Evolutionary conservation across 345 rosid species (phyloP), one percentile per base, ranked within the genome.

Genomic region (Microthlaspi erraticum): DNA sequence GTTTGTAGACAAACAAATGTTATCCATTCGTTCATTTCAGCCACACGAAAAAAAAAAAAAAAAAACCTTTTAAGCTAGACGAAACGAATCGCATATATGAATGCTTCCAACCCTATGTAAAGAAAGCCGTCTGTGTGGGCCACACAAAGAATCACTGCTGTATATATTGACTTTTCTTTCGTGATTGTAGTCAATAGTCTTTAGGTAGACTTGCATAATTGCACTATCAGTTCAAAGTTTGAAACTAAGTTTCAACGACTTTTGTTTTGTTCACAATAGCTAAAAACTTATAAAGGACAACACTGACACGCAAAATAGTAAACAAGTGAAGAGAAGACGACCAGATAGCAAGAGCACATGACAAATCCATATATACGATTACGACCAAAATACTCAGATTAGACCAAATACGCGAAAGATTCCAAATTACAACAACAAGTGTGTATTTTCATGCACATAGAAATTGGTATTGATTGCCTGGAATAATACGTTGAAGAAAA

Each of bases 51-150:
- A 32, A 2, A 5, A 2, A 32, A 32, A 32, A 32, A 32, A 32
- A 32, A 32, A 32, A 32, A 32, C 34, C 1, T 38, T 13, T 38
- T 45, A 45, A 61, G 20, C 14, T 31, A 32, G 63, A 32, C 8
- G 29, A 66, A 29, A 52, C 20, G 8, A 67, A 12, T 55, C 6
- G 34, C 54, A 46, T 55, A 32, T n/a, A 16, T 16, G 39, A 16
- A 20, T 43, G 62, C 52, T n/a, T n/a, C 43, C 38, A 55, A 53
- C 52, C 39, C 31, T 67, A 42, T 17, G 53, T 29, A 10, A 12
- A 43, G 41, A 65, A 50, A 65, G 38, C 20, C 38, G 48, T 54
- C 14, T 43, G 44, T 12, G 33, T 68, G 54, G 72, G 54, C 23
- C 45, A 34, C 36, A 14, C 46, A 34, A 7, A 19, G 46, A 68